Conservation (phyloP, 2,329 filamentous ascomycete genomes). For the Ophiostoma novo-ulmi region DNA sequence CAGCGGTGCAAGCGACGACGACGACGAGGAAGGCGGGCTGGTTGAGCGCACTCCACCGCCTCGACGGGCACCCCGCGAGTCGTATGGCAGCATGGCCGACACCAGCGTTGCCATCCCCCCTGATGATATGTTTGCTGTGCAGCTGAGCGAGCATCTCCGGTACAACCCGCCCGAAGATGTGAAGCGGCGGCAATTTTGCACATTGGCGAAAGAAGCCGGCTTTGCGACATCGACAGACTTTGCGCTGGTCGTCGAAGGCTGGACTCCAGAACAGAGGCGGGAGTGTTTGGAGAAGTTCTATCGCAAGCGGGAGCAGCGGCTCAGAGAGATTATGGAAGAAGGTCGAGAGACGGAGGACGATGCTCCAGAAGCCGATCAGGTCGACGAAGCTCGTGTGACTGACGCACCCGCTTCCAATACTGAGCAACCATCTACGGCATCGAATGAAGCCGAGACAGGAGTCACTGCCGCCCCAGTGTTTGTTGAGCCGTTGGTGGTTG, state of each 20-base stretch:
- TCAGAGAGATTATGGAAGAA: constrained; percentile 31
- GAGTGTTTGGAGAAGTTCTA: constrained; percentile 81
- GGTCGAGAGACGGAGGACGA: constrained; percentile 24
- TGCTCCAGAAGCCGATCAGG: neutral
- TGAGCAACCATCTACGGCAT: neutral
- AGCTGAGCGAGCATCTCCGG: constrained; percentile 4
- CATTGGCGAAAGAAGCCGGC: constrained; percentile 76
- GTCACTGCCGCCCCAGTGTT: neutral
- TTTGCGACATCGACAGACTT: constrained; percentile 75
- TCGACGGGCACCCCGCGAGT: neutral
- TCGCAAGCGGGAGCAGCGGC: constrained; percentile 53
- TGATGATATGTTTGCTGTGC: neutral
- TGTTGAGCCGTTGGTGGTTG: constrained; percentile 17
- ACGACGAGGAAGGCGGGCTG: constrained; percentile 33
- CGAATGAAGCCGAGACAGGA: neutral
- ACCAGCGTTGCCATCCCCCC: constrained; percentile 40
- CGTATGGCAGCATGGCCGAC: neutral
- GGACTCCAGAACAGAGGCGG: constrained; percentile 77
- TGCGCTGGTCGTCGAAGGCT: constrained; percentile 81
- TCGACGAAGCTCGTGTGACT: neutral
- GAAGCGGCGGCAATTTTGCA: constrained; percentile 77
- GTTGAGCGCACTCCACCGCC: neutral
- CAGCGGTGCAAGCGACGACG: constrained; percentile 41
- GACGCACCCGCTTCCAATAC: neutral
- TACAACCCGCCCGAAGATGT: constrained; percentile 74